Evolutionary conservation across 2,329 filamentous ascomycete genomes (phyloP), one percentile per base, ranked within the genome.

Genomic region (Allantophomopsis lycopodina): DNA sequence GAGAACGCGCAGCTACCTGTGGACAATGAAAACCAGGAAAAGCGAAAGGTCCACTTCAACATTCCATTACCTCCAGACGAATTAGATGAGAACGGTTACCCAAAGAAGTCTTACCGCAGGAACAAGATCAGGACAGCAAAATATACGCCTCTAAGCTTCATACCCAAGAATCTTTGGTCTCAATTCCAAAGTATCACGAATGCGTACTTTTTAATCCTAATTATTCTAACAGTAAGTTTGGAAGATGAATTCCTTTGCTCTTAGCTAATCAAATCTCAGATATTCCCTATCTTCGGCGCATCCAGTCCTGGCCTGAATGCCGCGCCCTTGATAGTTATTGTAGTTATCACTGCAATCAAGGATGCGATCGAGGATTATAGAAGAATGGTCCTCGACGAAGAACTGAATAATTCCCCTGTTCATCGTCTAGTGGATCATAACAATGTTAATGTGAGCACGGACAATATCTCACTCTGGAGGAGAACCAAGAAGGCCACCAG

Each of bases 121-220:
- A 98, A 98, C 68, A 98, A 98, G 69, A 94, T 98, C 58, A 75
- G 93, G 50, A 98, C 91, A 3, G 85, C 91, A 43, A 98, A 96
- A 63, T 98, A 98, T 60, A 98, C 91, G 7, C 82, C 93, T 7
- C 61, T 98, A 46, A 94, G 84, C 44, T 98, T 98, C 61, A 61
- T 98, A 20, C 91, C 91, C 12, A 96, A 96, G 66, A 96, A 98
- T 61, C 57, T 98, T 55, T 98, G 81, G 77, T 85, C 93, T 48
- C 93, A 98, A 61, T 96, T 98, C 57, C 89, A 98, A 63, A 96
- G 96, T 56, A 82, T 98, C 53, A 91, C 91, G 55, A 98, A 98
- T 60, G 81, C 96, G 40, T 98, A 96, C 64, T 98, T 98, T 71
- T 69, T 96, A 50, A 95, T 96, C 63, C 73, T 89, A 52, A 88